Percentiles rank a stretch among this genome's conserved stretches.
These are phyloP conservation scores for Fusarium metavorans DNA, from an alignment of 2,329 filamentous ascomycete genomes.

Conservation along the genomic window DNA sequence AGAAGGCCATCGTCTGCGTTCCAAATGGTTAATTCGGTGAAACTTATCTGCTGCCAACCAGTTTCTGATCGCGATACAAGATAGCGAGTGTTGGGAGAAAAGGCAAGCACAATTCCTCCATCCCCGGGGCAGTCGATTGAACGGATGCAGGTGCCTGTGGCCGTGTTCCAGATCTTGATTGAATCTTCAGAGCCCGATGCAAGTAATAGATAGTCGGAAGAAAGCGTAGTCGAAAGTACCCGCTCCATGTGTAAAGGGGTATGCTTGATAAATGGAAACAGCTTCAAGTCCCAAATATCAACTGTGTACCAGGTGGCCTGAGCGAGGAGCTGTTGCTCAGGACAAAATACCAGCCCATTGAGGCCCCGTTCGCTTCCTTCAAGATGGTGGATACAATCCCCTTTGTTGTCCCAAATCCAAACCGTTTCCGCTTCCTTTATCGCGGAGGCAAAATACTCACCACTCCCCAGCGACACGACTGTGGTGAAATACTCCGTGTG, in stretches of 20 bases:
- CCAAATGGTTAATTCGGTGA: neutral
- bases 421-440: no score
- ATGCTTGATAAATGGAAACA: neutral
- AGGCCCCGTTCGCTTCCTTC: accelerated
- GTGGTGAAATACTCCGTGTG: accelerated
- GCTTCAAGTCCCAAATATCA: neutral
- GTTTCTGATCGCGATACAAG: neutral
- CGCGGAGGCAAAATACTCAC: neutral
- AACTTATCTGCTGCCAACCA: accelerated
- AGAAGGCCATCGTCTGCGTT: neutral
- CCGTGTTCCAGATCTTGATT: neutral
- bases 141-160: neutral
- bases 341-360: neutral
- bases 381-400: neutral
- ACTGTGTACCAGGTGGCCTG: accelerated
- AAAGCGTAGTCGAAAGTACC: neutral
- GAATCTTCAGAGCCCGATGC: neutral
- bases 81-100: neutral
- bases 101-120: neutral
- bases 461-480: neutral
- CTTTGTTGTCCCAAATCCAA: neutral
- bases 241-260: neutral
- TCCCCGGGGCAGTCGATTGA: neutral
- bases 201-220: neutral
- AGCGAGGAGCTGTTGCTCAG: neutral